Percentiles rank a stretch among this genome's conserved stretches.
Evolutionary conservation across 2,329 filamentous ascomycete genomes (phyloP).

Genomic region (Cladosporium austrohemisphaericum): DNA sequence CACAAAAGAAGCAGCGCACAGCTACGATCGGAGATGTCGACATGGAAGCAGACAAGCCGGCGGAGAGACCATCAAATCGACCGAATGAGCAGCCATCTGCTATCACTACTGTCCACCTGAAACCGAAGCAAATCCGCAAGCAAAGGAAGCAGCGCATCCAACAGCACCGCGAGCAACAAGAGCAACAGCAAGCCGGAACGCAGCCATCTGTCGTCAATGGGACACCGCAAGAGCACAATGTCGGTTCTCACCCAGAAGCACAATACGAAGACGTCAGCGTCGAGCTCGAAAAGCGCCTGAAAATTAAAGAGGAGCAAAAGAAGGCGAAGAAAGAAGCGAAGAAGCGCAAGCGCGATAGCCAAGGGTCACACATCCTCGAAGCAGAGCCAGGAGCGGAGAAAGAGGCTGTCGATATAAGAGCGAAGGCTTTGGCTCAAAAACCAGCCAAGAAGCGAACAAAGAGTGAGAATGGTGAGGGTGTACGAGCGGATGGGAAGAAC

Average conservation of each 20-base stretch:
- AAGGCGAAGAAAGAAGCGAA: conserved; percentile 24
- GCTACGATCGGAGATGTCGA: neutral
- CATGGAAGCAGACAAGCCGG: neutral
- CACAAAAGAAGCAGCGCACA: conserved; percentile 5
- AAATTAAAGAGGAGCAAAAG: conserved; percentile 29
- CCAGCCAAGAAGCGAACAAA: conserved; percentile 20
- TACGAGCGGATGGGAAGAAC: conserved; percentile 1
- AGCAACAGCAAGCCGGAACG: neutral
- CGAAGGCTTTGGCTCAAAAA: conserved; percentile 10
- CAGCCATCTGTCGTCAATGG: neutral
- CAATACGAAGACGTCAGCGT: conserved; percentile 31
- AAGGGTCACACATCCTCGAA: conserved; percentile 22
- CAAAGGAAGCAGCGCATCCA: conserved; percentile 5
- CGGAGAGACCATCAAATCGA: neutral
- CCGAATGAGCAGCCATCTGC: neutral
- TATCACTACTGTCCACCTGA: neutral
- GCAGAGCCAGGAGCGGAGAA: conserved; percentile 16
- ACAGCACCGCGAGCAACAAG: neutral
- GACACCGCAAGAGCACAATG: neutral
- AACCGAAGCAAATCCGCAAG: conserved; percentile 7
- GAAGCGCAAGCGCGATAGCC: conserved; percentile 36
- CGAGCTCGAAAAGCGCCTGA: conserved; percentile 30
- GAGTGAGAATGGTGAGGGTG: conserved; percentile 9
- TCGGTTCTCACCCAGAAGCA: conserved; percentile 13
- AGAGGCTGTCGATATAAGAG: conserved; percentile 24